Evolutionary conservation across 1,139 yeast species (phyloP), one percentile per base, ranked within the genome.

Genomic region (Pichia sp.): DNA sequence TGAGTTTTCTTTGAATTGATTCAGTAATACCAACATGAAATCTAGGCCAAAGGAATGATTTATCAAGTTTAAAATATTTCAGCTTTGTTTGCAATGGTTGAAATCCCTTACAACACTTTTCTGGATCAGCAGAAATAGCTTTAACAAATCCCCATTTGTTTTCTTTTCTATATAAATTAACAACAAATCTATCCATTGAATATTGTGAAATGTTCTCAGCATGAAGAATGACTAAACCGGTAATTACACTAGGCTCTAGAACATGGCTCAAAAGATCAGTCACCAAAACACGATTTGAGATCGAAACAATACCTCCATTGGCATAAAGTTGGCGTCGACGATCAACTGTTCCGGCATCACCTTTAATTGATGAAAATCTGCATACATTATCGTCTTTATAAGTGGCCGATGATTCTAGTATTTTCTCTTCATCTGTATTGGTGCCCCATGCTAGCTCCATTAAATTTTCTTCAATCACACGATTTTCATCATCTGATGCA

Each of bases 81-180:
- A 92, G 65, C 51, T 80, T 78, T 30, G 80, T 72, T 12, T 80
- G 74, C 36, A 92, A 68, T 0, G 97, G 96, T 6, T 92, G 79
- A 51, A 85, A 83, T 10, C 95, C 95, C 33, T 64, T 60, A 0
- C 80, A 69, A 51, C 86, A 80, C 0, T 80, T 66, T 58, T 87
- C 97, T 0, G 97, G 95, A 34, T 80, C 78, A 55, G 90, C 97
- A 0, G 96, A 81, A 34, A 92, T 67, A 0, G 96, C 97, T 59
- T 92, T 90, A 10, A 92, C 73, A 56, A 90, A 90, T 3, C 97
- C 97, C 83, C 87, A 81, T 48, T 76, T 79, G 65, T 92, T 90
- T 31, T 69, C 66, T 47, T 82, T 81, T 46, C 96, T 68, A 58
- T 78, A 87, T 40, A 90, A 68, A 43, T 80, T 81, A 20, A 87